A percentile compares a stretch with the other conserved stretches of the same genome.
These are phyloP conservation scores for Aquilaria yunnanensis DNA, from an alignment of 345 rosid genomes.

Conservation along the genomic window DNA sequence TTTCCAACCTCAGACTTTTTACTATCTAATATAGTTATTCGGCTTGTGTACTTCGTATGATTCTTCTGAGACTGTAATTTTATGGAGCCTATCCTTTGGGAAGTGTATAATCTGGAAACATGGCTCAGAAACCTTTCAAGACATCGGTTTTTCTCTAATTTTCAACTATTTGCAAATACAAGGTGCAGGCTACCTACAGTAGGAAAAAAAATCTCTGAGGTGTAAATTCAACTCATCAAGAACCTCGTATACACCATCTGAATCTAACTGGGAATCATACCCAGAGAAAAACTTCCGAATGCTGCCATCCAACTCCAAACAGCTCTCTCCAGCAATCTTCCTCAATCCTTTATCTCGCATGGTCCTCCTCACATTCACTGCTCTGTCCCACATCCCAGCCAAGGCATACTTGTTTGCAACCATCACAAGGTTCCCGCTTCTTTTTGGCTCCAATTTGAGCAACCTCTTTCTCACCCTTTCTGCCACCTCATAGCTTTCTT, in stretches of 20 bases:
- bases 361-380: conserved; percentile 44
- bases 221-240: conserved; percentile 45
- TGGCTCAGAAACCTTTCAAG: too few relatives aligned
- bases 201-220: conserved; percentile 24
- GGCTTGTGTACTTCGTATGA: too few relatives aligned
- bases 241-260: conserved; percentile 24
- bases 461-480: conserved; percentile 47
- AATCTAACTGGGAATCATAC: conserved; percentile 29
- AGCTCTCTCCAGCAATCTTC: conserved; percentile 69
- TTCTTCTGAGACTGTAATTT: too few relatives aligned
- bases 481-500: conserved; percentile 33
- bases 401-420: conserved; percentile 73
- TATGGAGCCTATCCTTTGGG: too few relatives aligned
- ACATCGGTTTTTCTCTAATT: too few relatives aligned
- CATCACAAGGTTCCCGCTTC: conserved; percentile 71
- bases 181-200: not conserved
- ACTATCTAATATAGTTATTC: too few relatives aligned
- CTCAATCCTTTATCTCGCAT: conserved; percentile 56
- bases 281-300: conserved; percentile 65
- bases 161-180: too few relatives aligned
- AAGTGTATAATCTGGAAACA: too few relatives aligned
- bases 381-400: conserved; percentile 80
- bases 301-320: conserved; percentile 47
- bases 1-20: too few relatives aligned
- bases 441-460: conserved; percentile 67